Conservation (phyloP, 192 early-diverging fungal genomes). For the Linderina pennispora region DNA sequence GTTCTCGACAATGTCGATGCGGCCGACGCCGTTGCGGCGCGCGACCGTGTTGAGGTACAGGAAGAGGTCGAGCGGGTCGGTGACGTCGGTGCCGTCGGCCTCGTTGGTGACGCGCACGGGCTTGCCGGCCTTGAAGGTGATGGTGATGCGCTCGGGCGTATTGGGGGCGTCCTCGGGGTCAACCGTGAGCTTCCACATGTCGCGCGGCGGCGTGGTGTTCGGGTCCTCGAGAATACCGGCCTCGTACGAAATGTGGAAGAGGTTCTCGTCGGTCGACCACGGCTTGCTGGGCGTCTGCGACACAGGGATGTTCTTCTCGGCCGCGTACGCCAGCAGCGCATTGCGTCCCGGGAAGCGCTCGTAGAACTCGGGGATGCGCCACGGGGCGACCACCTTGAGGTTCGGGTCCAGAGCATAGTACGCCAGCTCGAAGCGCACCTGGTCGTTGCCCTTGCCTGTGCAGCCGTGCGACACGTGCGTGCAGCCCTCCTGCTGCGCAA, state of each 20-base stretch:
- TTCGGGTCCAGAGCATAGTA: slow-evolving; percentile 93
- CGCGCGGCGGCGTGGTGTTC: slow-evolving; percentile 88
- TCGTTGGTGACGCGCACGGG: slow-evolving; percentile 86
- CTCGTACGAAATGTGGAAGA: slow-evolving; percentile 99
- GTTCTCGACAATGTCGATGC: slow-evolving; percentile 99
- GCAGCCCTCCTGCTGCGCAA: slow-evolving; percentile 90
- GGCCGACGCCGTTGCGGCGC: slow-evolving; percentile 95
- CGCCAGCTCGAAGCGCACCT: slow-evolving; percentile 98
- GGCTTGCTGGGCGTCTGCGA: slow-evolving; percentile 94
- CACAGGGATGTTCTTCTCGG: slow-evolving; percentile 85
- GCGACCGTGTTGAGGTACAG: slow-evolving; percentile 93
- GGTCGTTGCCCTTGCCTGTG: slow-evolving; percentile 99
- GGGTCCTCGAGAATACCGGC: slow-evolving; percentile 98
- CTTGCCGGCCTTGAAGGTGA: slow-evolving; percentile 83
- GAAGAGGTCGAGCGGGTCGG: slow-evolving; percentile 79
- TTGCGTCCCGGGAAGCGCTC: slow-evolving; percentile 90
- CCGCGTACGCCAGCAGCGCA: slow-evolving; percentile 88
- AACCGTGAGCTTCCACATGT: slow-evolving; percentile 99
- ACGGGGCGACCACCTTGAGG: slow-evolving; percentile 97
- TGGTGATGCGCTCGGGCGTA: slow-evolving; percentile 89
- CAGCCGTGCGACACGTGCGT: slow-evolving; percentile 97
- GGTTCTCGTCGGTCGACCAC: slow-evolving; percentile 99
- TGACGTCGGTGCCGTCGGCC: slow-evolving; percentile 58
- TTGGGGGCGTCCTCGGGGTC: slow-evolving; percentile 96
- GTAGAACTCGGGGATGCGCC: slow-evolving; percentile 94